phyloP scores from a whole-genome alignment of 2,329 filamentous ascomycete genomes.

The Cytospora mali region DNA sequence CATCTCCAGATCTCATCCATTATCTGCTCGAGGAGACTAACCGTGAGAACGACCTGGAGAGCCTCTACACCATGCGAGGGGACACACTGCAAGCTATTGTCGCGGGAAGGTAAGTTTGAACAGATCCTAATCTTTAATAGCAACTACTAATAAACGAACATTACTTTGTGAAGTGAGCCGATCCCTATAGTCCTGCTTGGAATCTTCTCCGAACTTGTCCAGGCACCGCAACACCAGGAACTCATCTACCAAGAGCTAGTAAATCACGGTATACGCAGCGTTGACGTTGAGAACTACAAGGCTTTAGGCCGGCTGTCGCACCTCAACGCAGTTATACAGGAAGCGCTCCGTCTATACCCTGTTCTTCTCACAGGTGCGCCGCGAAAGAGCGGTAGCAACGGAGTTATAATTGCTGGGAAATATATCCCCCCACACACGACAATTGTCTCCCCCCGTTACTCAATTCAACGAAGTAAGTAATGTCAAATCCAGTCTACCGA shows the following conservation, averaged over 20 bases:
- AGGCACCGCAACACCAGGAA: neutral
- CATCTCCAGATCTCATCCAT: neutral
- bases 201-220: neutral
- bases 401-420: conserved; percentile 16
- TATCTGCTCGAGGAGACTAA: conserved; percentile 8
- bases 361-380: conserved; percentile 29
- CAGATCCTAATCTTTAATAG: neutral
- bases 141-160: neutral
- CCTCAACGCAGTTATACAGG: conserved; percentile 33
- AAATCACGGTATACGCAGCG: neutral
- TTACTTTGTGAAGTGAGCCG: neutral
- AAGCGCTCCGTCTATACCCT: conserved; percentile 33
- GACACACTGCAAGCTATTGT: conserved; percentile 32
- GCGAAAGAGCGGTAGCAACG: conserved; percentile 30
- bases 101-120: conserved; percentile 30
- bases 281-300: conserved; percentile 31
- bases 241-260: neutral
- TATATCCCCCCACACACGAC: conserved; percentile 29
- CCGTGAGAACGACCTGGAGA: neutral
- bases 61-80: conserved; percentile 22
- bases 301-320: conserved; percentile 30
- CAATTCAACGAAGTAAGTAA: conserved; percentile 40
- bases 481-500: neutral
- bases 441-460: conserved; percentile 29
- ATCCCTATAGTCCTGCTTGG: neutral